Evolutionary conservation across 2,329 filamentous ascomycete genomes (phyloP).

Genomic region (Xylariaceae sp.): DNA sequence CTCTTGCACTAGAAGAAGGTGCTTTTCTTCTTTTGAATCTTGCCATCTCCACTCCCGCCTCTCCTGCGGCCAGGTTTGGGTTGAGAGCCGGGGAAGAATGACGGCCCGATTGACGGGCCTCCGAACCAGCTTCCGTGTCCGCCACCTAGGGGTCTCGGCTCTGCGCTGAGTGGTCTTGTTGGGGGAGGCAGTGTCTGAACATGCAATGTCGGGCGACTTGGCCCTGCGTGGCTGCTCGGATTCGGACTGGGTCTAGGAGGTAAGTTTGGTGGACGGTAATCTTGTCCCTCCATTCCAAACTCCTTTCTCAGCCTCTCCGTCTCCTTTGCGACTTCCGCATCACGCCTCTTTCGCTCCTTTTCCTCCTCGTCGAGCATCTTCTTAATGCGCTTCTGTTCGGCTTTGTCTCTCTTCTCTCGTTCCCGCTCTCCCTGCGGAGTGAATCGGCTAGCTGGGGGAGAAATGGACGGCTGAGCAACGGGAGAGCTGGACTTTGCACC

Average conservation of each 20-base stretch:
- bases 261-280: conserved; percentile 33
- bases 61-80: conserved; percentile 39
- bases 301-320: conserved; percentile 73
- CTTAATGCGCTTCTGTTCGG: conserved; percentile 57
- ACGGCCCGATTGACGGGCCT: conserved; percentile 20
- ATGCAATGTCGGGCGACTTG: conserved; percentile 21
- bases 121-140: conserved; percentile 31
- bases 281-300: conserved; percentile 60
- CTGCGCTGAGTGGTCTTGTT: conserved; percentile 48
- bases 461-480: conserved; percentile 25
- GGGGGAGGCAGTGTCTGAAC: conserved; percentile 36
- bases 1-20: conserved; percentile 41
- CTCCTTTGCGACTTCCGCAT: conserved; percentile 69
- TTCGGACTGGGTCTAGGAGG: conserved; percentile 33
- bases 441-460: conserved; percentile 72
- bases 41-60: conserved; percentile 33
- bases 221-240: conserved; percentile 5
- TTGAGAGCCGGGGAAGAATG: conserved; percentile 33
- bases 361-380: conserved; percentile 67
- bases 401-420: conserved; percentile 52
- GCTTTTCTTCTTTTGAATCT: conserved; percentile 47
- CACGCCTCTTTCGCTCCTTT: conserved; percentile 52
- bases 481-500: conserved; percentile 32
- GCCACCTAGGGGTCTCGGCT: conserved; percentile 32
- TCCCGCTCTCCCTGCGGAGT: conserved; percentile 55